Conservation (phyloP, 2,329 filamentous ascomycete genomes). For the Neospermospora avenae region DNA sequence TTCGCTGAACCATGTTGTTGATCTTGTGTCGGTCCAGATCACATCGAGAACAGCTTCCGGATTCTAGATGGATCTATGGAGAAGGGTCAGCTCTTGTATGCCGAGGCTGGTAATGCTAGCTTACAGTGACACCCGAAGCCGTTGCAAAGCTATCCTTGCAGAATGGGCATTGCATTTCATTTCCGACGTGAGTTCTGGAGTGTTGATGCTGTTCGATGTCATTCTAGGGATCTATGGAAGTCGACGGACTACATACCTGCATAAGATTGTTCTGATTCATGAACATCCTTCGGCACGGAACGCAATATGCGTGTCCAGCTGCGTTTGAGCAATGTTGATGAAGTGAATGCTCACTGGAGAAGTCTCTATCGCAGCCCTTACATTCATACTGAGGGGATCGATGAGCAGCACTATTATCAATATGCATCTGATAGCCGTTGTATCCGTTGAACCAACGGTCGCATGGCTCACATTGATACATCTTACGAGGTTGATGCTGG, state of each 20-base stretch:
- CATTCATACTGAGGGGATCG: constrained; percentile 21
- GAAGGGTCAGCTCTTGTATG: neutral
- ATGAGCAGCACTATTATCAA: constrained; percentile 20
- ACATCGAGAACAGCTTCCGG: constrained; percentile 44
- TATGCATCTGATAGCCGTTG: constrained; percentile 19
- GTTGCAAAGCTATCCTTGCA: constrained; percentile 46
- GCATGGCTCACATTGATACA: constrained; percentile 5
- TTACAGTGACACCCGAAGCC: constrained; percentile 49
- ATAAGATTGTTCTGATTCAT: constrained; percentile 24
- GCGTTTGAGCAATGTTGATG: constrained; percentile 22
- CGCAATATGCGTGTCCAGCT: constrained; percentile 23
- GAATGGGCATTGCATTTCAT: constrained; percentile 50
- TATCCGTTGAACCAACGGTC: constrained; percentile 14
- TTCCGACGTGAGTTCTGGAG: constrained; percentile 47
- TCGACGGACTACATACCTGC: constrained; percentile 16
- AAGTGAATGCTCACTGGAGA: constrained; percentile 14
- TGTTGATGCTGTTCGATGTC: constrained; percentile 48
- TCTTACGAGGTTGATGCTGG: neutral
- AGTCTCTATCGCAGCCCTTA: constrained; percentile 17
- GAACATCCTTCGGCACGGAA: constrained; percentile 24
- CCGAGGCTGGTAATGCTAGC: constrained; percentile 36
- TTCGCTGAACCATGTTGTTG: constrained; percentile 42
- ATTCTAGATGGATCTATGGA: constrained; percentile 49
- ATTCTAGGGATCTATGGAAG: neutral
- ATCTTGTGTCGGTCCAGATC: constrained; percentile 47